A percentile compares a stretch with the other conserved stretches of the same genome.
Evolutionary conservation across 2,329 filamentous ascomycete genomes (phyloP).

Genomic region (Ramularia endophylla): DNA sequence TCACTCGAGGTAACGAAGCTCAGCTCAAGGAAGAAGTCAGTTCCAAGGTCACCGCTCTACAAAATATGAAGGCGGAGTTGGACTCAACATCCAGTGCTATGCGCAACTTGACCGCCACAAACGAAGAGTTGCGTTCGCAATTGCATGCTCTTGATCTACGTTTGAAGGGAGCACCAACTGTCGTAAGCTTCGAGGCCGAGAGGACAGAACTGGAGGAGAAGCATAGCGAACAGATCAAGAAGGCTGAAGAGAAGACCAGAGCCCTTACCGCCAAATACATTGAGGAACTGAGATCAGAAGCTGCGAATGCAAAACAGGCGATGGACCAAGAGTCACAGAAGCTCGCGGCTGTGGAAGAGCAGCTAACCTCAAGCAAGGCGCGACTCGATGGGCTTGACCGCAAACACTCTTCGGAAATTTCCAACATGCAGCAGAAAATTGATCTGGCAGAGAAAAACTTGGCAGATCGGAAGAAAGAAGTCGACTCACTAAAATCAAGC

Average conservation of each 20-base stretch:
- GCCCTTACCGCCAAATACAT: no score
- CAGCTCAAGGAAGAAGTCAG: slow-evolving; percentile 10
- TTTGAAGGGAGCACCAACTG: slow-evolving; percentile 2
- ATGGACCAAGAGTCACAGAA: slow-evolving; percentile 6
- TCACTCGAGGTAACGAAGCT: slow-evolving; percentile 1
- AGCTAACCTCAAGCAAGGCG: slow-evolving; percentile 3
- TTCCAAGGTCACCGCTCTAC: slow-evolving; percentile 3
- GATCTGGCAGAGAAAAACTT: not conserved
- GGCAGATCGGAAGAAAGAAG: not conserved
- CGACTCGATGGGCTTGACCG: not conserved
- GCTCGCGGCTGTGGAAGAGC: slow-evolving; percentile 3
- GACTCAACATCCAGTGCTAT: slow-evolving; percentile 4
- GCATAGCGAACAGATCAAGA: slow-evolving; percentile 2
- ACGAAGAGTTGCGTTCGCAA: slow-evolving; percentile 4
- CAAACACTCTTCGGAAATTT: not conserved
- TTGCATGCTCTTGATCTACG: slow-evolving; percentile 1
- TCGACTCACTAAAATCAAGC: slow-evolving; percentile 1
- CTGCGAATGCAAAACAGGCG: slow-evolving; percentile 12
- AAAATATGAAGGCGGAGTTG: slow-evolving; percentile 4
- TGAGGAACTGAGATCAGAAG: no score
- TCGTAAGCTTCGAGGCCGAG: slow-evolving; percentile 5
- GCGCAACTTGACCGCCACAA: not conserved
- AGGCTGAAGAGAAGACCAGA: slow-evolving; percentile 5
- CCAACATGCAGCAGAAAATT: not conserved
- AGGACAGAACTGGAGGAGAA: slow-evolving; percentile 5